A percentile compares a stretch with the other conserved stretches of the same genome.
phyloP scores from a whole-genome alignment of 73 alveolate species.

The Paraurostyla sp. region DNA sequence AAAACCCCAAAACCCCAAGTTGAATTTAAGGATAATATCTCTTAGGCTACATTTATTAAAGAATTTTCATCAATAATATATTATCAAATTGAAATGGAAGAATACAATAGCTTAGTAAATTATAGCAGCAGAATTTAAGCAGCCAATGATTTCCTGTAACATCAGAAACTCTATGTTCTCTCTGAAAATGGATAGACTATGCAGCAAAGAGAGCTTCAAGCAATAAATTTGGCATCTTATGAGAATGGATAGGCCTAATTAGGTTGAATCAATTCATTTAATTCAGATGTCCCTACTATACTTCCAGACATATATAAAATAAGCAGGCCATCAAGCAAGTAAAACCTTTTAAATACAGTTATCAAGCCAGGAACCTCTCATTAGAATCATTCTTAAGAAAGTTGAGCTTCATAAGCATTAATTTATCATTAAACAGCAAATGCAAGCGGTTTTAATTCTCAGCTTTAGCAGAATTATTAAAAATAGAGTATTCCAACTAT shows the following conservation, averaged over 20 bases:
- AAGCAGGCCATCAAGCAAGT: conserved; percentile 6
- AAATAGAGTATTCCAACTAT: neutral
- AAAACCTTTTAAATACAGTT: too few relatives aligned
- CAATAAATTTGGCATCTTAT: neutral
- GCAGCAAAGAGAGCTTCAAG: neutral
- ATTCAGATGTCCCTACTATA: neutral
- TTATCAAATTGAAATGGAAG: too few relatives aligned
- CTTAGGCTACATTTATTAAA: too few relatives aligned
- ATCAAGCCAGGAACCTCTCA: neutral
- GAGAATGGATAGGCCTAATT: neutral
- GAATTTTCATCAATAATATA: too few relatives aligned
- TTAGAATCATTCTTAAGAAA: neutral
- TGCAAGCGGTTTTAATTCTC: neutral
- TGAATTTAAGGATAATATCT: too few relatives aligned
- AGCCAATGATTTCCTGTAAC: neutral
- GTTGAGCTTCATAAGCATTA: neutral
- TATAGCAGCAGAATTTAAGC: neutral
- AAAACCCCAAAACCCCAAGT: too few relatives aligned
- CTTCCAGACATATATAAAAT: neutral
- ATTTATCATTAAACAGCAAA: neutral
- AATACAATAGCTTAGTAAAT: too few relatives aligned
- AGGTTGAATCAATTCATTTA: neutral
- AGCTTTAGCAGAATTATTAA: neutral
- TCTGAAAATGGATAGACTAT: neutral
- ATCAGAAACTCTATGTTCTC: neutral